phyloP scores from a whole-genome alignment of 441 rosid species.

The Mallotus japonicus region DNA sequence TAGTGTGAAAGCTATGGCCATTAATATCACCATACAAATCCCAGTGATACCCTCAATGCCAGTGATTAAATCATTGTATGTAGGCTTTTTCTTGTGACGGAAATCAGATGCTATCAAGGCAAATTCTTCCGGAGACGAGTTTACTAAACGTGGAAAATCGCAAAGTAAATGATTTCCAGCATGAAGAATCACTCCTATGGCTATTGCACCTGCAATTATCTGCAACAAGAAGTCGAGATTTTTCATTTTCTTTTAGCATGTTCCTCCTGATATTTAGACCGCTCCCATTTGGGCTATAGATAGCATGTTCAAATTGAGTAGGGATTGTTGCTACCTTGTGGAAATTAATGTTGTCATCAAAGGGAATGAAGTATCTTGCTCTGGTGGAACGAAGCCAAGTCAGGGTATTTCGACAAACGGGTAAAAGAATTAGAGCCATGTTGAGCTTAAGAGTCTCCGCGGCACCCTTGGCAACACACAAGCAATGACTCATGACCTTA shows the following conservation, averaged over 20 bases:
- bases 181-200: slow-evolving; percentile 64
- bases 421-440: slow-evolving; percentile 90
- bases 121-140: slow-evolving; percentile 58
- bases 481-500: slow-evolving; percentile 81
- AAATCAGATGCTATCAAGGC: slow-evolving; percentile 58
- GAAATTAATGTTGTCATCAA: slow-evolving; percentile 85
- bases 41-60: slow-evolving; percentile 80
- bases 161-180: slow-evolving; percentile 77
- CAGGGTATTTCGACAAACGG: slow-evolving; percentile 90
- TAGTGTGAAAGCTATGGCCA: slow-evolving; percentile 60
- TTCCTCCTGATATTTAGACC: background rate
- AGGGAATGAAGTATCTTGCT: slow-evolving; percentile 60
- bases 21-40: slow-evolving; percentile 67
- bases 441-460: slow-evolving; percentile 97
- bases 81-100: slow-evolving; percentile 46
- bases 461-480: slow-evolving; percentile 85
- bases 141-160: slow-evolving; percentile 70
- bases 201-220: slow-evolving; percentile 80
- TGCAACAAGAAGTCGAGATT: slow-evolving; percentile 25
- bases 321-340: slow-evolving; percentile 61
- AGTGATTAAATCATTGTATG: slow-evolving; percentile 56
- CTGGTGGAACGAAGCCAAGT: slow-evolving; percentile 90
- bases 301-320: background rate
- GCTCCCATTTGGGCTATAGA: background rate
- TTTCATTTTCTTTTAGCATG: background rate